phyloP scores from a whole-genome alignment of 495 filamentous ascomycete genomes.

The Opeltia flavorubescens region DNA sequence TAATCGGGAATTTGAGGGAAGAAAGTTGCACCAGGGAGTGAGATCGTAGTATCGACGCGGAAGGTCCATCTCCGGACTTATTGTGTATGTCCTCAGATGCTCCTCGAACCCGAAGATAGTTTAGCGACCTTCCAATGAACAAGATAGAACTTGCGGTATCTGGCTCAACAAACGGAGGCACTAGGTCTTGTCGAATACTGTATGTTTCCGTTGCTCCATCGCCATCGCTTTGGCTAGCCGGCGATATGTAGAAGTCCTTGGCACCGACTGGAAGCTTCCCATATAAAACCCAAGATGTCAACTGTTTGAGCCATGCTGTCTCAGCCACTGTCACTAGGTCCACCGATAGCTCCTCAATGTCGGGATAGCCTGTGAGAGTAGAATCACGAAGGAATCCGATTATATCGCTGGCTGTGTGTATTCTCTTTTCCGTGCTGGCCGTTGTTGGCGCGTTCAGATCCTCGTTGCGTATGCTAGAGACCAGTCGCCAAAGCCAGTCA shows the following conservation, averaged over 20 bases:
- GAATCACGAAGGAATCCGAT: constrained; percentile 63
- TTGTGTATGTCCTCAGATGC: constrained; percentile 18
- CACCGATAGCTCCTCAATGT: constrained; percentile 62
- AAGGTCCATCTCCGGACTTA: constrained; percentile 33
- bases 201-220: constrained; percentile 30
- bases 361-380: constrained; percentile 74
- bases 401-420: constrained; percentile 48
- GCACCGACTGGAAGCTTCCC: constrained; percentile 62
- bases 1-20: constrained; percentile 55
- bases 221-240: constrained; percentile 25
- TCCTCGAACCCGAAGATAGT: constrained; percentile 52
- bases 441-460: constrained; percentile 9
- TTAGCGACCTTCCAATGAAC: constrained; percentile 80
- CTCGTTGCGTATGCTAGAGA: constrained; percentile 43
- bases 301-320: constrained; percentile 78
- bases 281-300: constrained; percentile 80
- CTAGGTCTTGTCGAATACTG: constrained; percentile 34
- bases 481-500: constrained; percentile 73
- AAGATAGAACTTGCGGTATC: constrained; percentile 69
- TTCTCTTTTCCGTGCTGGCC: constrained; percentile 11
- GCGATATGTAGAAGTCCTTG: constrained; percentile 68
- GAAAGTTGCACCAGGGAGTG: constrained; percentile 60
- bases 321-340: constrained; percentile 66
- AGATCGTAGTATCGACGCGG: constrained; percentile 50
- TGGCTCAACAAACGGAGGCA: constrained; percentile 66